Percentiles rank a stretch among this genome's conserved stretches.
phyloP scores from a whole-genome alignment of 805 yeast genomes.

The Limtongia smithiae region DNA sequence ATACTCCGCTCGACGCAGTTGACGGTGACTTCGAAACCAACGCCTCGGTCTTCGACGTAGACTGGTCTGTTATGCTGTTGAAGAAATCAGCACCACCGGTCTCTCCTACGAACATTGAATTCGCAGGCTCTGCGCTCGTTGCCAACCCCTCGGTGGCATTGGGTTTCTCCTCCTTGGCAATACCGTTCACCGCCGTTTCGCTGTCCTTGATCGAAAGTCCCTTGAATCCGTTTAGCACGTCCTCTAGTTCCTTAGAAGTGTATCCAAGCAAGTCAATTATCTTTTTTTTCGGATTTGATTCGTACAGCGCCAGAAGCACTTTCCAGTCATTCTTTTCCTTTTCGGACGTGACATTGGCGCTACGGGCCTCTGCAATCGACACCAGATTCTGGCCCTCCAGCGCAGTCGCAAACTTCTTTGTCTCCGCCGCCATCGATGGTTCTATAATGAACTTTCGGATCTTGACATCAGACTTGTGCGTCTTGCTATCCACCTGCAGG shows the following conservation, averaged over 20 bases:
- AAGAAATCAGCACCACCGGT: constrained; percentile 31
- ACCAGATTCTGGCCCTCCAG: constrained; percentile 53
- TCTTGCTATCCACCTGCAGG: constrained; percentile 8
- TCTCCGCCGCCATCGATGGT: constrained; percentile 30
- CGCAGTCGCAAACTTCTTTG: constrained; percentile 50
- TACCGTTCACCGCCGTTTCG: constrained; percentile 21
- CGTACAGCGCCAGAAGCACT: constrained; percentile 37
- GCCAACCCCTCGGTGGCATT: constrained; percentile 22
- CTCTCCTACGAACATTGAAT: constrained; percentile 14
- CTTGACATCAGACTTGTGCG: constrained; percentile 34
- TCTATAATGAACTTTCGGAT: constrained; percentile 45
- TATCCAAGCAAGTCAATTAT: constrained; percentile 29
- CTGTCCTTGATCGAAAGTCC: constrained; percentile 25
- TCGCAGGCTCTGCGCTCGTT: constrained; percentile 32
- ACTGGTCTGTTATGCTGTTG: constrained; percentile 32
- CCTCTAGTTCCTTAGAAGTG: constrained; percentile 15
- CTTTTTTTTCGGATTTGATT: constrained; percentile 33
- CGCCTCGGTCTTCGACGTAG: not conserved
- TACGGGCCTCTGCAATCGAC: constrained; percentile 53
- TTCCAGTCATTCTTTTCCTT: constrained; percentile 38
- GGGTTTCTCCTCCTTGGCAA: constrained; percentile 26
- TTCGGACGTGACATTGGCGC: constrained; percentile 34
- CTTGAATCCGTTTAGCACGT: constrained; percentile 17
- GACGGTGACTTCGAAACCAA: constrained; percentile 18
- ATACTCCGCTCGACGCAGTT: too few relatives aligned